Percentiles rank a stretch among this genome's conserved stretches.
phyloP scores from a whole-genome alignment of 2,329 filamentous ascomycete species.

The Trichoderma arundinaceum region DNA sequence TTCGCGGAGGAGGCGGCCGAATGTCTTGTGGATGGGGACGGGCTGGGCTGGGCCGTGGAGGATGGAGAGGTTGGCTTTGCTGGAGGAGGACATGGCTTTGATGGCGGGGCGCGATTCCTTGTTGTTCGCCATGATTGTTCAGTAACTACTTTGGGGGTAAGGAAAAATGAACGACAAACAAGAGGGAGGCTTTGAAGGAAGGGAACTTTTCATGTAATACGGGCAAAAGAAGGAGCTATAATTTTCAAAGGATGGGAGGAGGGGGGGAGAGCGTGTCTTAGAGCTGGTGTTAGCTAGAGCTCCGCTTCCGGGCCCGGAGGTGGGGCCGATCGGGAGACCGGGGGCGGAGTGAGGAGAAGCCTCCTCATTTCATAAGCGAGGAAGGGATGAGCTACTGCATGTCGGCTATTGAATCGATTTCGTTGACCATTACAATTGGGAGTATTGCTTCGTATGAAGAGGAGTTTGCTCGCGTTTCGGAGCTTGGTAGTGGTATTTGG shows the following conservation, averaged over 20 bases:
- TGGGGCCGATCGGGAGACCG: slow-evolving; percentile 14
- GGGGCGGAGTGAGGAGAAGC: slow-evolving; percentile 2
- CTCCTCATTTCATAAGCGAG: background rate
- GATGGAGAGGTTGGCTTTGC: slow-evolving; percentile 17
- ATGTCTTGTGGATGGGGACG: slow-evolving; percentile 7
- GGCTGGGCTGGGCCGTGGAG: slow-evolving; percentile 18
- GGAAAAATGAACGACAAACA: background rate
- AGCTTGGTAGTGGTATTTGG: background rate
- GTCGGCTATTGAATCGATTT: background rate
- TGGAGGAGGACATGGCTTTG: background rate
- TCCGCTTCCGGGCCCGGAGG: slow-evolving; percentile 10
- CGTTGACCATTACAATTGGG: rapidly evolving
- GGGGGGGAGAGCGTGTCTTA: background rate
- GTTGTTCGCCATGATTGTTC: background rate
- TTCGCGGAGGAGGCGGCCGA: slow-evolving; percentile 2
- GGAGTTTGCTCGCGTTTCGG: background rate
- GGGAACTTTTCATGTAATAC: background rate
- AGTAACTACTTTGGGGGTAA: background rate
- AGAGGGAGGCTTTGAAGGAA: background rate
- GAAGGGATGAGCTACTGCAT: background rate
- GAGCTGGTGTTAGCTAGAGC: background rate
- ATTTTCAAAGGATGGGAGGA: background rate
- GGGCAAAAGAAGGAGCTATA: background rate
- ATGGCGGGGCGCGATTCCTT: background rate
- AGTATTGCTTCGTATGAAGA: no score